phyloP scores from a whole-genome alignment of 2,329 filamentous ascomycete genomes.

The Nothophaeocryptopus gaeumannii region DNA sequence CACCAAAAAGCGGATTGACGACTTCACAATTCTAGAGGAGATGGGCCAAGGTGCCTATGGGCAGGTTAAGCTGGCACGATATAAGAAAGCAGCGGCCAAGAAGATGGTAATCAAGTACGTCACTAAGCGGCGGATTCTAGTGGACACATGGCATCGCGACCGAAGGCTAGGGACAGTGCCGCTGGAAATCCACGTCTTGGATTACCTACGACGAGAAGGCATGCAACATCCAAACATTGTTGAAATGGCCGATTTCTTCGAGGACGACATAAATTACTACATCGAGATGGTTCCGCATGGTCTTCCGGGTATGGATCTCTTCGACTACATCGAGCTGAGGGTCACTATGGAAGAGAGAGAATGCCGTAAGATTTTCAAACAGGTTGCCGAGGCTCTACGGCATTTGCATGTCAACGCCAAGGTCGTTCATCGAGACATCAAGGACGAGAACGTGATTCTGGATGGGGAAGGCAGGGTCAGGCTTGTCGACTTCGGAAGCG shows the following conservation, averaged over 20 bases:
- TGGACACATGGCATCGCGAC: conserved; percentile 97
- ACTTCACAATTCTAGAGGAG: conserved; percentile 91
- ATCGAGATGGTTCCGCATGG: conserved; percentile 98
- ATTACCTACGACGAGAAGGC: conserved; percentile 78
- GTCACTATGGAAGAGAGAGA: conserved; percentile 95
- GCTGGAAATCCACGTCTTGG: conserved; percentile 92
- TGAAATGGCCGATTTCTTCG: conserved; percentile 68
- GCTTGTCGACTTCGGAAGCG: conserved; percentile 96
- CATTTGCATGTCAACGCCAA: conserved; percentile 87
- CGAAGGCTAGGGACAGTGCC: conserved; percentile 90
- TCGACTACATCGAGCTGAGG: conserved; percentile 96
- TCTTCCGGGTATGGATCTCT: conserved; percentile 94
- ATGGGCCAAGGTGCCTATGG: conserved; percentile 99
- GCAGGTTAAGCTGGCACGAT: conserved; percentile 89
- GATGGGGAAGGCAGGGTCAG: conserved; percentile 96
- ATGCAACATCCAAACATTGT: conserved; percentile 64
- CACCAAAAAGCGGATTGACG: conserved; percentile 77
- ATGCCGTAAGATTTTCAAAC: conserved; percentile 89
- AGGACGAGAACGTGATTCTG: conserved; percentile 95
- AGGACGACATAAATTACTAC: conserved; percentile 89
- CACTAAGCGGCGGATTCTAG: conserved; percentile 91
- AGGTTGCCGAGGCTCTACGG: conserved; percentile 84
- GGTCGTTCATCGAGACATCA: conserved; percentile 97
- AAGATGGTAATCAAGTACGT: conserved; percentile 98
- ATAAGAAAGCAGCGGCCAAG: conserved; percentile 67